Base-by-base conservation (phyloP, 140 eudicot genomes). In the Erigeron philadelphicus region DNA sequence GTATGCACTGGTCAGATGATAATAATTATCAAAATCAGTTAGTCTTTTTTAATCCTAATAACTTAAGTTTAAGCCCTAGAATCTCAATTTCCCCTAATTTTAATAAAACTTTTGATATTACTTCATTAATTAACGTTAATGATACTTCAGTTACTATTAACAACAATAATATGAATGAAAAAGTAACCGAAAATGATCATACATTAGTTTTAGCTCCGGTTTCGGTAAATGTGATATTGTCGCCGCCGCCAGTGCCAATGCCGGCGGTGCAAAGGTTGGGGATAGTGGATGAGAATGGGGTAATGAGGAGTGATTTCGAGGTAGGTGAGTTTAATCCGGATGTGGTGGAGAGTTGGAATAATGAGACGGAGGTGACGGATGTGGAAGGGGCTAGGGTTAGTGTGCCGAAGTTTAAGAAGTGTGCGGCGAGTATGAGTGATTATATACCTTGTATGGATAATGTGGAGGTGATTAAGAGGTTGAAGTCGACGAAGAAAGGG, bases 361-460 rank as follows among this genome's bases (percentile, higher is more conserved):
- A 70, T 46, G 81, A 77, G 68, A 77, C 77, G 40, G 85, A 61
- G 49, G 83, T 69, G n/a, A 79, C 43, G 73, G 72, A 70, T 53
- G 49, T 59, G 11, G 81, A 72, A 0, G 74, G 62, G 7, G 77
- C 45, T 74, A 76, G 73, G 75, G 82, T 85, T 18, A 42, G 52
- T 45, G 59, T 72, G 17, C 73, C 10, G 76, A 92, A 84, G 80
- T 92, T 88, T 45, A 73, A 61, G 52, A 15, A 81, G 79, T 92
- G 98, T 62, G 67, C 75, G 23, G 81, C 64, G 74, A 84, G 83
- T 38, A 86, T 81, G 95, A 84, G 95, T 61, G 98, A 92, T 77
- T 86, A 88, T 70, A 86, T 92, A 52, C 96, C 98, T 46, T 92
- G 98, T 78, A 53, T 91, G 96, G 98, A 92, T 64, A 92, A 92